Conservation (phyloP, 257 asterid species). For the Prunella vulgaris region DNA sequence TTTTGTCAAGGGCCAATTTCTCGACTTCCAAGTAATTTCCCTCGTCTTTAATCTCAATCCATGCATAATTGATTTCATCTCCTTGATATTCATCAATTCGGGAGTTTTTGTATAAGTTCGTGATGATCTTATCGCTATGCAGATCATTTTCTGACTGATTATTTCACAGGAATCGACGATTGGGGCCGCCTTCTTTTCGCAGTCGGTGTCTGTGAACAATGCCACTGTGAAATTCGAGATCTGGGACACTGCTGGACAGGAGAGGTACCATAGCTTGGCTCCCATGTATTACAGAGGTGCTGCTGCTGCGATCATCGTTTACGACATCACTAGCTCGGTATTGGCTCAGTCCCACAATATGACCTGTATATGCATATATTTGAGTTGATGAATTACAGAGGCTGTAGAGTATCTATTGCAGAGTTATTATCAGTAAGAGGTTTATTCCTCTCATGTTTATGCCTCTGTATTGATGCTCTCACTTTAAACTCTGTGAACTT, state of each 20-base stretch:
- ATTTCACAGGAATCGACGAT: constrained; percentile 80
- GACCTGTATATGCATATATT: constrained; percentile 4
- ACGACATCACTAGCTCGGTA: constrained; percentile 86
- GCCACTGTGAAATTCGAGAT: constrained; percentile 92
- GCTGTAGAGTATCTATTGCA: not conserved
- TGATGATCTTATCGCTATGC: not conserved
- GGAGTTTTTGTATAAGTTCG: not conserved
- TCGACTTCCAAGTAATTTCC: constrained; percentile 70
- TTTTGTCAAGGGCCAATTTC: constrained; percentile 88
- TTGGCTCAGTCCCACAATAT: not conserved
- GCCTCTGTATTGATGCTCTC: not conserved
- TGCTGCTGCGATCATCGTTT: constrained; percentile 94
- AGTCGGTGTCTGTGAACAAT: constrained; percentile 70
- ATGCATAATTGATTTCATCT: not conserved
- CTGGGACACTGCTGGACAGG: constrained; percentile 99
- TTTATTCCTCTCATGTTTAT: not conserved
- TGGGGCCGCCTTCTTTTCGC: constrained; percentile 95
- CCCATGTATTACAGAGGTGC: constrained; percentile 99
- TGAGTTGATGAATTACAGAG: constrained; percentile 4
- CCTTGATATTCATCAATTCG: not conserved
- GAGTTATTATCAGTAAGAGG: not conserved
- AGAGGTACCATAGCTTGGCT: constrained; percentile 97
- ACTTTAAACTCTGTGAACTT: not conserved
- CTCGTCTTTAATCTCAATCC: constrained; percentile 2
- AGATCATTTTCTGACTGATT: not conserved